These are phyloP conservation scores for Melaleuca alternifolia DNA, from an alignment of 345 rosid genomes.

Conservation along the genomic window DNA sequence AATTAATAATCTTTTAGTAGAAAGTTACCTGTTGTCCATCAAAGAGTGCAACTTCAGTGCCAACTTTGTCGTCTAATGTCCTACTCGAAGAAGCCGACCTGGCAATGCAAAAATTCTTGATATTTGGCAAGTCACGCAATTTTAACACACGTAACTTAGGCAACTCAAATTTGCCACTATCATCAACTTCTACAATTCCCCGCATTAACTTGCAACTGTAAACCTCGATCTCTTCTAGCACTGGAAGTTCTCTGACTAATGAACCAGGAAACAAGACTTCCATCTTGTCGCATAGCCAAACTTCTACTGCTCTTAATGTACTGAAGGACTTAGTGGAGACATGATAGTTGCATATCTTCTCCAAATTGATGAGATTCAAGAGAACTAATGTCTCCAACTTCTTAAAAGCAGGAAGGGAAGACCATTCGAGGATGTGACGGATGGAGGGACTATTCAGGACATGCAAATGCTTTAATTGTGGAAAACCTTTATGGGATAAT, in stretches of 20 bases:
- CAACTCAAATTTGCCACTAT: too few relatives aligned
- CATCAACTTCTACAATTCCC: too few relatives aligned
- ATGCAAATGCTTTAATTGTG: neutral
- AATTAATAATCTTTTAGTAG: too few relatives aligned
- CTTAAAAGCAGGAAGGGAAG: accelerated
- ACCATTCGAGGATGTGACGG: accelerated
- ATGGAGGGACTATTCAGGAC: accelerated
- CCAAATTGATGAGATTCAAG: accelerated
- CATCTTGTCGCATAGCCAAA: accelerated
- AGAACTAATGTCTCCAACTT: accelerated
- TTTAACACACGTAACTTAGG: too few relatives aligned
- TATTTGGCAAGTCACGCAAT: too few relatives aligned
- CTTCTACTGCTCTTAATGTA: accelerated
- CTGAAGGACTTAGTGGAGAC: neutral
- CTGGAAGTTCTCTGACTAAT: accelerated
- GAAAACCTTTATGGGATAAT: neutral
- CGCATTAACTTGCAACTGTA: accelerated
- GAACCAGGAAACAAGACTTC: neutral
- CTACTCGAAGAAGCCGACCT: too few relatives aligned
- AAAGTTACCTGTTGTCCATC: too few relatives aligned
- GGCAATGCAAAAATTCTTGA: too few relatives aligned
- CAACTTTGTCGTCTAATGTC: too few relatives aligned
- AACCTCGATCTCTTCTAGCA: neutral
- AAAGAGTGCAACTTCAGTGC: too few relatives aligned
- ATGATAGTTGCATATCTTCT: accelerated